Evolutionary conservation across 176 grass and related monocot genomes (phyloP).

Genomic region (Cocos nucifera): DNA sequence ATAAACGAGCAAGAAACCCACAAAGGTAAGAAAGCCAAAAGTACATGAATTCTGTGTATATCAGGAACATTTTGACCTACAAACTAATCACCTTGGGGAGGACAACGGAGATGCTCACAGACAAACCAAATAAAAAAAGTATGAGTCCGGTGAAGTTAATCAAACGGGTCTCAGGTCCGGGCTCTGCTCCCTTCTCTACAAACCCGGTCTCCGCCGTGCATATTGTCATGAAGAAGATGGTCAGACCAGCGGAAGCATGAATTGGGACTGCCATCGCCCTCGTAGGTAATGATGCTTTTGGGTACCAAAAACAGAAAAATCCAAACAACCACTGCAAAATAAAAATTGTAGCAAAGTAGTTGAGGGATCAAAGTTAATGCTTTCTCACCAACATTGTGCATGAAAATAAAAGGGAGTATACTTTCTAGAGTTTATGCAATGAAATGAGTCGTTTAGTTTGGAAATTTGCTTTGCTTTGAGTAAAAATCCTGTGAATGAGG

Average conservation of each 20-base stretch:
- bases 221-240: constrained; percentile 66
- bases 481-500: too few species aligned
- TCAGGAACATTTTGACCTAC: too few species aligned
- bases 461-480: too few species aligned
- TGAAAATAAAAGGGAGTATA: too few species aligned
- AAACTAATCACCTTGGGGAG: constrained; percentile 23
- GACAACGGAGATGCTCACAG: constrained; percentile 46
- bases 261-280: constrained; percentile 17
- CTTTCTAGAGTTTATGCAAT: too few species aligned
- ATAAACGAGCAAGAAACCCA: too few species aligned
- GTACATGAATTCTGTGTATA: too few species aligned
- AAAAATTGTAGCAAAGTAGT: neutral
- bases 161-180: constrained; percentile 43
- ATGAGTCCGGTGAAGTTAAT: constrained; percentile 81
- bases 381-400: neutral
- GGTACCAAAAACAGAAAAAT: constrained; percentile 63
- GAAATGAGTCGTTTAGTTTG: too few species aligned
- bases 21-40: too few species aligned
- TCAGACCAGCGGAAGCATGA: constrained; percentile 47
- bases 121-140: constrained; percentile 59
- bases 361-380: neutral
- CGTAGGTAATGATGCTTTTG: constrained; percentile 5
- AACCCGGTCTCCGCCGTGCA: constrained; percentile 78
- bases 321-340: constrained; percentile 72
- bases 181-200: constrained; percentile 48